These are phyloP conservation scores for Diaporthe batatas DNA, from an alignment of 2,329 filamentous ascomycete species.

Conservation along the genomic window DNA sequence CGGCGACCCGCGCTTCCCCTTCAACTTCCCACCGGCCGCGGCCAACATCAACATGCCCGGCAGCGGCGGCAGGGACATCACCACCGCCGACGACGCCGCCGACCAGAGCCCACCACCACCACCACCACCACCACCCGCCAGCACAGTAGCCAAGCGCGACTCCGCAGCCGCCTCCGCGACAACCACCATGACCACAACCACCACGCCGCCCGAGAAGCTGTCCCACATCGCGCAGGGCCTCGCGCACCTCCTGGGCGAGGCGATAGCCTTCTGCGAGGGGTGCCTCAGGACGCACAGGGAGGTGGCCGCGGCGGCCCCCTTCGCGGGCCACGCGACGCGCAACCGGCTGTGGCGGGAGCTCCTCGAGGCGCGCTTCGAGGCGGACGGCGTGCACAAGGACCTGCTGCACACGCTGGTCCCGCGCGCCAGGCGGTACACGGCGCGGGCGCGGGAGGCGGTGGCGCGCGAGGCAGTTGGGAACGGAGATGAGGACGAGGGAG, in stretches of 20 bases:
- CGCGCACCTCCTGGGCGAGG: slow-evolving; percentile 31
- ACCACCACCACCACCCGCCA: neutral
- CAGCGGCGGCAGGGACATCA: neutral
- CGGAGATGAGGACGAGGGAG: neutral
- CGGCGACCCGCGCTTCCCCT: slow-evolving; percentile 32
- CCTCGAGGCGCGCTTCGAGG: slow-evolving; percentile 26
- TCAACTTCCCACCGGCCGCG: neutral
- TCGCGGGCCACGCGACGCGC: slow-evolving; percentile 42
- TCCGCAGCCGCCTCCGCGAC: neutral
- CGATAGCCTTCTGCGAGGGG: slow-evolving; percentile 27
- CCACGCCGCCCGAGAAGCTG: slow-evolving; percentile 17
- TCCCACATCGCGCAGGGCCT: slow-evolving; percentile 26
- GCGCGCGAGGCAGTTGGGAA: neutral
- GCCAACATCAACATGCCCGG: slow-evolving; percentile 6
- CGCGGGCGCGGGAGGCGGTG: slow-evolving; percentile 19
- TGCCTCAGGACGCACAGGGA: slow-evolving; percentile 53
- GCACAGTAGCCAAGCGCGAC: slow-evolving; percentile 20
- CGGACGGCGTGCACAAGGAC: slow-evolving; percentile 31
- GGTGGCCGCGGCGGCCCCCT: slow-evolving; percentile 52
- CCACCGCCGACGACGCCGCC: slow-evolving; percentile 3
- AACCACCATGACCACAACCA: neutral
- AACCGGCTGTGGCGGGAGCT: slow-evolving; percentile 37
- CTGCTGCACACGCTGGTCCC: slow-evolving; percentile 17
- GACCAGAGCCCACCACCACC: neutral
- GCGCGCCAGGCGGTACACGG: slow-evolving; percentile 13